A percentile compares a stretch with the other conserved stretches of the same genome.
These are phyloP conservation scores for Diplodia scrobiculata DNA, from an alignment of 2,329 filamentous ascomycete species.

Conservation along the genomic window DNA sequence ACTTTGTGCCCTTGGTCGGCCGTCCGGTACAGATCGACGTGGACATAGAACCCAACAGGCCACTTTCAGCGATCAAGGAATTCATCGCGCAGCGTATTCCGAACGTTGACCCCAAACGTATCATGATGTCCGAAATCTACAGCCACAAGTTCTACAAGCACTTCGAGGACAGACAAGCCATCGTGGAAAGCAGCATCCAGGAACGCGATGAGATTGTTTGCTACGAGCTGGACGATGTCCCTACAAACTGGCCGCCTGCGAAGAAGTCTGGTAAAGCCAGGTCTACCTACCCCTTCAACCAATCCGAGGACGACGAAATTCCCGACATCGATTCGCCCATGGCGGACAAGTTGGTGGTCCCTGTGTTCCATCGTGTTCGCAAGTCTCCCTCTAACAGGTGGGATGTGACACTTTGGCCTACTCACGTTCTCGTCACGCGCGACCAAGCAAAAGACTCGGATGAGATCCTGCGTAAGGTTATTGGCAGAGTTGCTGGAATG, in stretches of 20 bases:
- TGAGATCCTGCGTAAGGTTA: conserved; percentile 74
- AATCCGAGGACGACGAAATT: conserved; percentile 51
- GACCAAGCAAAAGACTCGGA: conserved; percentile 72
- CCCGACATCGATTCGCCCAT: conserved; percentile 61
- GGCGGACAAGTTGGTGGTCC: conserved; percentile 69
- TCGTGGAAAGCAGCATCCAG: conserved; percentile 71
- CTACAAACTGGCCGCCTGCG: conserved; percentile 72
- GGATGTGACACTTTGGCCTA: conserved; percentile 52
- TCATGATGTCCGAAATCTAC: conserved; percentile 84
- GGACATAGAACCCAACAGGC: conserved; percentile 76
- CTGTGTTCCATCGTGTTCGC: conserved; percentile 65
- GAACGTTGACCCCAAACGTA: conserved; percentile 57
- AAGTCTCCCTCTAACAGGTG: conserved; percentile 39
- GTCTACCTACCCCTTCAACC: conserved; percentile 56
- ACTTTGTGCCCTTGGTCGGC: conserved; percentile 75
- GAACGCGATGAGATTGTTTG: conserved; percentile 65
- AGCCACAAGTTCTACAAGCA: conserved; percentile 83
- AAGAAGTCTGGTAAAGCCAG: conserved; percentile 53
- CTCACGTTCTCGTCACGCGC: conserved; percentile 74
- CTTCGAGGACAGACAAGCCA: conserved; percentile 66
- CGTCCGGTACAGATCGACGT: conserved; percentile 71
- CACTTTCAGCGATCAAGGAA: conserved; percentile 68
- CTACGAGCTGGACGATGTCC: conserved; percentile 75
- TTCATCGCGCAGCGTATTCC: conserved; percentile 58
- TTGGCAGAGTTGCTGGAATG: conserved; percentile 73